Conservation (phyloP, 306 rosid genomes). For the Gastrolobium bilobum region DNA sequence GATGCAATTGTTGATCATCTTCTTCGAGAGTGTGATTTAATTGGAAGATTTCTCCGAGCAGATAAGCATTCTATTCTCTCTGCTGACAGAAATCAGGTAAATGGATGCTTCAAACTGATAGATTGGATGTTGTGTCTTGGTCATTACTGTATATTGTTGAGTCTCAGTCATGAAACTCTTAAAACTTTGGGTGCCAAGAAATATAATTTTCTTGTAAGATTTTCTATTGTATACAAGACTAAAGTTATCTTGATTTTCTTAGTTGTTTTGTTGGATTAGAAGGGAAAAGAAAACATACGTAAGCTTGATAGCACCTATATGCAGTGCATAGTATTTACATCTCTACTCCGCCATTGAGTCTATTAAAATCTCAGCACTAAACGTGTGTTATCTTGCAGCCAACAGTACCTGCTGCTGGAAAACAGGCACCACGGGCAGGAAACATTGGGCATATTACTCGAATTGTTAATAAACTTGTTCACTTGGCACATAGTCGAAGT, state of each 20-base stretch:
- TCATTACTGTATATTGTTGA: constrained; percentile 8
- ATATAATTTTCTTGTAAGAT: constrained; percentile 3
- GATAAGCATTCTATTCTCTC: constrained; percentile 76
- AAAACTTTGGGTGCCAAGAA: neutral
- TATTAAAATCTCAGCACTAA: constrained; percentile 32
- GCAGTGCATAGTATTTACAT: constrained; percentile 19
- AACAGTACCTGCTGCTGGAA: constrained; percentile 74
- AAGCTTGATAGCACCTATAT: constrained; percentile 21
- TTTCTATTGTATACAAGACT: neutral
- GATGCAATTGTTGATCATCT: constrained; percentile 78
- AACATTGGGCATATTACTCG: constrained; percentile 91
- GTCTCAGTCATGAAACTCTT: neutral
- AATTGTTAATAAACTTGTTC: constrained; percentile 81
- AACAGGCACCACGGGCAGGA: constrained; percentile 78
- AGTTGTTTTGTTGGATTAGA: constrained; percentile 13
- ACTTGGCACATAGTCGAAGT: constrained; percentile 73
- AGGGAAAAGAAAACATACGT: neutral
- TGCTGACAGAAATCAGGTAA: constrained; percentile 72
- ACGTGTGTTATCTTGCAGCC: constrained; percentile 69
- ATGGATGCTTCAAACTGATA: constrained; percentile 46
- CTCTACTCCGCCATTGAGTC: neutral
- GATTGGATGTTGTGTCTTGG: constrained; percentile 45
- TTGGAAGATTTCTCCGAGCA: constrained; percentile 77
- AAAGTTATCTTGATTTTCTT: constrained; percentile 27
- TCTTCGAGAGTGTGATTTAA: constrained; percentile 84